Base-by-base conservation (phyloP, 768 basidiomycete species). In the Termitomyces titanicus region DNA sequence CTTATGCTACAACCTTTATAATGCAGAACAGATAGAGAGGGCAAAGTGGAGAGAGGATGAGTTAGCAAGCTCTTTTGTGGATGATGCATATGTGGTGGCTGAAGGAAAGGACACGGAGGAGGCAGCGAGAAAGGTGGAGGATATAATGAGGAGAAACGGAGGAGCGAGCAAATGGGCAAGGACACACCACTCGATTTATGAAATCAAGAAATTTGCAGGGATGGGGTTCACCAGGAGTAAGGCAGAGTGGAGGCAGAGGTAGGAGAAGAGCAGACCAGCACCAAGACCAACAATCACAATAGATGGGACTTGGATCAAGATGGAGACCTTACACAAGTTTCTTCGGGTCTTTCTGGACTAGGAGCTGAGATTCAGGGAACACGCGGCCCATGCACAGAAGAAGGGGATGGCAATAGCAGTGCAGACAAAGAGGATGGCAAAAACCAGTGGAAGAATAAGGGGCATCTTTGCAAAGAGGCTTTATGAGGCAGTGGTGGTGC, bases 311-410 rank as follows among this genome's bases (percentile, higher is more conserved):
- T 3, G 22, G 27, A 29, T 46, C 22, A 18, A 51, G n/a, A 5
- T 24, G 20, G 17, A 13, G 37, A 10, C 35, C 8, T 8, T 31
- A 12, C 49, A 51, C 49, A 60, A 54, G 24, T 63, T 58, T 46
- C 56, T 66, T 17, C 64, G 62, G 0, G 44, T 66, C 12, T 39
- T 60, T 2, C 15, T 66, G 3, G 47, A 66, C 38, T 34, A 65
- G n/a, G 37, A 58, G 34, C 52, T 65, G 1, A 5, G 35, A 0
- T 66, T 60, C 56, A 59, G 49, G 8, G 40, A 39, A 4, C 62
- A 66, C 11, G 40, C 43, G 12, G 46, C 58, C 12, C 51, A 59
- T 6, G 58, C 59, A 18, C 38, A 39, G 38, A 11, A 11, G 6
- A 60, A 56, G 12, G 55, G 35, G 20, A 55, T 48, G 1, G 51